Base-by-base conservation (phyloP, 768 basidiomycete species). In the Tubosaeta sp. region DNA sequence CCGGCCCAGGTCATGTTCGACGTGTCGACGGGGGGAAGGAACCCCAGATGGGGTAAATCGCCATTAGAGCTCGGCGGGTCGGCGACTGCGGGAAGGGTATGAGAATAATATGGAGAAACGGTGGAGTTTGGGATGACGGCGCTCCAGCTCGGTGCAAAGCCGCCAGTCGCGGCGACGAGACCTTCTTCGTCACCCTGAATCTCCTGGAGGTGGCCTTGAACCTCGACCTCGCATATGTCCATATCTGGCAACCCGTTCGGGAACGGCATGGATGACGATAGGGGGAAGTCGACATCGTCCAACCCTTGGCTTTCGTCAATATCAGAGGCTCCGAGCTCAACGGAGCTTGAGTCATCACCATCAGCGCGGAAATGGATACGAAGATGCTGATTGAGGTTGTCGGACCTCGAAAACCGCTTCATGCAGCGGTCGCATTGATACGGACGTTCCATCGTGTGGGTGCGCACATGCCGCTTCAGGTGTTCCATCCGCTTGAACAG, bases 401-500 rank as follows among this genome's bases (percentile, higher is more conserved):
- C 94, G 63, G 84, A 86, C 62, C 92, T 76, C 57, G 88, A 90
- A 69, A 96, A 96, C 53, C 80, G 77, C 76, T 90, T 91, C 61
- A 76, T 73, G 67, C 93, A 95, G 22, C 74, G 71, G 39, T 77
- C 71, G 64, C 93, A 94, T 48, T 75, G 74, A 68, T 82, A 94
- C 1, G 93, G 92, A 34, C 86, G 74, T 68, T 94, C 92, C 80
- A 90, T 80, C 24, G 91, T 94, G 64, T 95, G 93, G 9, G 91
- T 92, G 52, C 90, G 79, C 27, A 93, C 70, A 67, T 95, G 93
- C 39, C 92, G 72, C 70, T 90, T 89, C 58, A 94, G 78, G 64
- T 95, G 92, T 63, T 95, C 93, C 80, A 87, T 85, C 11, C 93
- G 82, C 76, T 92, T 94, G 81, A 94, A 95, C 58, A 87, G 71